Percentiles rank a stretch among this genome's conserved stretches.
These are phyloP conservation scores for Cutaneotrichosporon arboriforme DNA, from an alignment of 1,284 basidiomycete genomes.

Conservation along the genomic window DNA sequence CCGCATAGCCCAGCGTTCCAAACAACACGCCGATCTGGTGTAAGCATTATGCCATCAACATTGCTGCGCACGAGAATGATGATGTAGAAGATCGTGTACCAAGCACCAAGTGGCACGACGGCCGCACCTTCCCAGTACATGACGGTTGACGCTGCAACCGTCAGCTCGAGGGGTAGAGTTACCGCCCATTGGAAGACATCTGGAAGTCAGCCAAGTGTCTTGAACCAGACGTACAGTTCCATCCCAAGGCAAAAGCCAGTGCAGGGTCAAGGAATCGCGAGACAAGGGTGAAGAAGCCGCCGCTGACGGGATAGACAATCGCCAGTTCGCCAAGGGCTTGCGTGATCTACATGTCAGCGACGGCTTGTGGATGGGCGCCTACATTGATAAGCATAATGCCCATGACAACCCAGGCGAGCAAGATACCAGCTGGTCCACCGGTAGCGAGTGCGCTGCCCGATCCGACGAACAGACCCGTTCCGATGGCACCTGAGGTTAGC, in stretches of 20 bases:
- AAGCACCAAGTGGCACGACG: constrained; percentile 38
- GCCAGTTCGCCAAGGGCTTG: constrained; percentile 51
- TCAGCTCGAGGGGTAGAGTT: constrained; percentile 47
- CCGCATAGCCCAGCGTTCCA: constrained; percentile 43
- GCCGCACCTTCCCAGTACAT: constrained; percentile 36
- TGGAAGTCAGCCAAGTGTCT: neutral
- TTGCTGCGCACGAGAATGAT: constrained; percentile 26
- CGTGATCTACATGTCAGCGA: constrained; percentile 22
- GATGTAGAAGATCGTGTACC: constrained; percentile 45
- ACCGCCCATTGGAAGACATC: constrained; percentile 47
- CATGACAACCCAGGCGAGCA: constrained; percentile 46
- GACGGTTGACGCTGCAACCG: constrained; percentile 45
- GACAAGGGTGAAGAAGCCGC: constrained; percentile 50
- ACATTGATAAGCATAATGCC: constrained; percentile 22
- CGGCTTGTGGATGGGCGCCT: neutral
- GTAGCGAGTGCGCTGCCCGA: constrained; percentile 48
- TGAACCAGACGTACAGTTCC: constrained; percentile 32
- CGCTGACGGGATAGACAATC: constrained; percentile 50
- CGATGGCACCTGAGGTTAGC: constrained; percentile 42
- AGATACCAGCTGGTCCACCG: constrained; percentile 51
- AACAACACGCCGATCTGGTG: constrained; percentile 20
- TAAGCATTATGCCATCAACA: neutral
- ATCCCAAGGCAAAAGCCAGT: constrained; percentile 45
- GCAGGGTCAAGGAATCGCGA: constrained; percentile 40
- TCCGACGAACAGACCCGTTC: constrained; percentile 50